Conservation (phyloP, 371 early-diverging fungal species). For the Synchytrium microbalum region DNA sequence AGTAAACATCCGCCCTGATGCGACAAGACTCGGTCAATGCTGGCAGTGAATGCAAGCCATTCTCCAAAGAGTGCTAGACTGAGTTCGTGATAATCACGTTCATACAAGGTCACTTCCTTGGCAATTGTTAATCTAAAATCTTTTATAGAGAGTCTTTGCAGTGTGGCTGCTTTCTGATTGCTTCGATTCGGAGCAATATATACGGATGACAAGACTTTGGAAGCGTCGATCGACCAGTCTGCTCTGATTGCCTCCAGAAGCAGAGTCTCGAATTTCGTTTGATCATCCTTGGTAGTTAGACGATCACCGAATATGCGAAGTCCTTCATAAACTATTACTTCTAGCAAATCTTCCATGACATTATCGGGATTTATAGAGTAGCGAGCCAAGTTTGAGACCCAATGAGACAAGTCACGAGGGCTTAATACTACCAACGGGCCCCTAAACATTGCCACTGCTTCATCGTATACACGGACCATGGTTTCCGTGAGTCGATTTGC, state of each 20-base stretch:
- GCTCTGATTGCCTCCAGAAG: conserved; percentile 9
- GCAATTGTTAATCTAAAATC: conserved; percentile 18
- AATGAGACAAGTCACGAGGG: conserved; percentile 39
- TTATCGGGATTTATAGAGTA: conserved; percentile 22
- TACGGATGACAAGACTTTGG: not conserved
- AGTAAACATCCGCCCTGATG: conserved; percentile 40
- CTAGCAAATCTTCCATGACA: conserved; percentile 28
- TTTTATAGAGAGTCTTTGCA: conserved; percentile 3
- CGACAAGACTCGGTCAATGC: conserved; percentile 32
- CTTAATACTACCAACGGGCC: conserved; percentile 38
- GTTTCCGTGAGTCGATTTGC: conserved; percentile 29
- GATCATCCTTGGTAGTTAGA: conserved; percentile 25
- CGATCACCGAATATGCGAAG: conserved; percentile 37
- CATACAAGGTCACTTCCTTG: conserved; percentile 24
- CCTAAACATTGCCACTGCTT: conserved; percentile 33
- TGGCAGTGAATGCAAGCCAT: conserved; percentile 24
- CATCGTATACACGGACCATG: conserved; percentile 34
- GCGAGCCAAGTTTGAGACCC: conserved; percentile 27
- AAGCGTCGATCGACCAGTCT: conserved; percentile 33
- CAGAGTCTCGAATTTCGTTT: conserved; percentile 27
- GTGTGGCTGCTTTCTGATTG: not conserved
- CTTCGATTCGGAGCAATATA: conserved; percentile 4
- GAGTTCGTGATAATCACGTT: conserved; percentile 34
- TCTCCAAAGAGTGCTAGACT: conserved; percentile 38
- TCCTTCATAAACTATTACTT: conserved; percentile 33